A percentile compares a stretch with the other conserved stretches of the same genome.
phyloP scores from a whole-genome alignment of 495 filamentous ascomycete genomes.

The Acidiella bohemica region DNA sequence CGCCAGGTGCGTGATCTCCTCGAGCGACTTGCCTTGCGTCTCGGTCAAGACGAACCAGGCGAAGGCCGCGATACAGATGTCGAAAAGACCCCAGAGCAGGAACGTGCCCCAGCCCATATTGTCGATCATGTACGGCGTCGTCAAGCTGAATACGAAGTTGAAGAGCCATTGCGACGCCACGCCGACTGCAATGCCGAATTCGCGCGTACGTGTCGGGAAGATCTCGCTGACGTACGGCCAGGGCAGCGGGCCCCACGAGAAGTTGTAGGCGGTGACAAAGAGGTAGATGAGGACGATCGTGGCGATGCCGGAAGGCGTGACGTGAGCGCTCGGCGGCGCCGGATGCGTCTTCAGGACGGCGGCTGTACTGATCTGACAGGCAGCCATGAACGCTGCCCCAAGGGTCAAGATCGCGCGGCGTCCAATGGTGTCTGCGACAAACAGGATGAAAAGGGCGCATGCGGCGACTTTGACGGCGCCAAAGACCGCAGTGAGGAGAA shows the following conservation, averaged over 20 bases:
- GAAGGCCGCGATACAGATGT: constrained; percentile 15
- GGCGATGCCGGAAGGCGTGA: constrained; percentile 15
- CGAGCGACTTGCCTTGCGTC: constrained; percentile 17
- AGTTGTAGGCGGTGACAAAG: constrained; percentile 21
- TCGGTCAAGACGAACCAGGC: constrained; percentile 15
- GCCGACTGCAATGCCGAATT: constrained; percentile 54
- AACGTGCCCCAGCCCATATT: constrained; percentile 31
- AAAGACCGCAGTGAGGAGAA: constrained; percentile 19
- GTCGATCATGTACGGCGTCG: constrained; percentile 34
- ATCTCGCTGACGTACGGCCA: constrained; percentile 67
- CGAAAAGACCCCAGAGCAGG: constrained; percentile 28
- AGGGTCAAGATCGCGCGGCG: constrained; percentile 12
- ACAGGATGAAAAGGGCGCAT: constrained; percentile 16
- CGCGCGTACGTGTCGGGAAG: constrained; percentile 55
- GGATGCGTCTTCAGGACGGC: constrained; percentile 11
- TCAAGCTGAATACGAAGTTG: constrained; percentile 51
- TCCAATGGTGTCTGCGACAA: constrained; percentile 19
- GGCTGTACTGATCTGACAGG: constrained; percentile 17
- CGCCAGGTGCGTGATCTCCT: constrained; percentile 18
- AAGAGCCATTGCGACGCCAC: constrained; percentile 55
- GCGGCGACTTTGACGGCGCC: constrained; percentile 21
- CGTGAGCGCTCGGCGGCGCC: not conserved
- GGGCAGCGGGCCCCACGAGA: constrained; percentile 19
- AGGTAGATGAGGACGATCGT: constrained; percentile 22
- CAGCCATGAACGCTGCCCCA: constrained; percentile 20